Conservation (phyloP, 441 rosid species). For the Erysimum cheiri region DNA sequence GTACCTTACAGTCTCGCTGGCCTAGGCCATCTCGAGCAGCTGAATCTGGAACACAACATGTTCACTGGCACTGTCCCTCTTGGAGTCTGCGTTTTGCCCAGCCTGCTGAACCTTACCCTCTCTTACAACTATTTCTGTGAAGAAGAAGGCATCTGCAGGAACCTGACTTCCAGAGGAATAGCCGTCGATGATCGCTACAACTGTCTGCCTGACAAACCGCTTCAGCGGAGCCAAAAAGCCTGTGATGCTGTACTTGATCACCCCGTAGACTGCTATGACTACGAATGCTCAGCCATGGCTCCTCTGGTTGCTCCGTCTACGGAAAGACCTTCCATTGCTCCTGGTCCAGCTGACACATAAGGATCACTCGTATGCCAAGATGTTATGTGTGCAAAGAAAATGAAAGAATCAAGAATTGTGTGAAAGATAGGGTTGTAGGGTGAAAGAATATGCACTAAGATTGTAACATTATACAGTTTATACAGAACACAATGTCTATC, state of each 20-base stretch:
- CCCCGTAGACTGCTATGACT: slow-evolving; percentile 71
- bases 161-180: slow-evolving; percentile 62
- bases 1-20: slow-evolving; percentile 79
- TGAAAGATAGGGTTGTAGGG: slow-evolving; percentile 33
- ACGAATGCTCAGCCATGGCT: slow-evolving; percentile 50
- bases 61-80: slow-evolving; percentile 66
- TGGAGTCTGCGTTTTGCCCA: slow-evolving; percentile 72
- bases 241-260: slow-evolving; percentile 61
- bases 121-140: slow-evolving; percentile 76
- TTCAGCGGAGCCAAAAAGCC: slow-evolving; percentile 61
- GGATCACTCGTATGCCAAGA: slow-evolving; percentile 16
- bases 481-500: slow-evolving; percentile 39
- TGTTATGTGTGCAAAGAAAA: slow-evolving; percentile 13
- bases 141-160: slow-evolving; percentile 64
- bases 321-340: slow-evolving; percentile 53
- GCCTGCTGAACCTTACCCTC: slow-evolving; percentile 62
- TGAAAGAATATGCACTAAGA: slow-evolving; percentile 36
- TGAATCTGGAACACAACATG: slow-evolving; percentile 73
- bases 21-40: slow-evolving; percentile 64
- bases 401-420: slow-evolving; percentile 23
- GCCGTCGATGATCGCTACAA: slow-evolving; percentile 68
- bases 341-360: slow-evolving; percentile 54
- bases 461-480: slow-evolving; percentile 34
- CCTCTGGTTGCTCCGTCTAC: slow-evolving; percentile 49
- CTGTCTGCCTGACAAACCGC: slow-evolving; percentile 69